Evolutionary conservation across 2,329 filamentous ascomycete species (phyloP), one percentile per base, ranked within the genome.

Genomic region (Stromatinia cepivora): DNA sequence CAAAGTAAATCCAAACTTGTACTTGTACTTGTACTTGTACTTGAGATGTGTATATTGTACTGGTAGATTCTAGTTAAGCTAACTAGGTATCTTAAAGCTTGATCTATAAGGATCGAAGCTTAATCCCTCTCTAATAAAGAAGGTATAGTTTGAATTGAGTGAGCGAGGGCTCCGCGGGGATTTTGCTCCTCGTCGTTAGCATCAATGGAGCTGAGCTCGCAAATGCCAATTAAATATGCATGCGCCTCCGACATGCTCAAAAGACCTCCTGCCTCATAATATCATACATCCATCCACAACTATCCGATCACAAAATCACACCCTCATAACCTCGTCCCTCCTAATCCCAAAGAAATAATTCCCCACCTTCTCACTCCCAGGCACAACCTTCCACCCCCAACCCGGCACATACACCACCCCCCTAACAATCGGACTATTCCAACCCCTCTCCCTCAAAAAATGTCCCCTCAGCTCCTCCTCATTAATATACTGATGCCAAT

Each of bases 401-500:
- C 92, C 93, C 0, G 95, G 95, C 67, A 98, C 85, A 82, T 97
- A 99, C 61, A 97, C 84, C 11, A 97, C 92, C 0, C 95, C 95
- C 84, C 92, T 89, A 72, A 90, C 85, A 76, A 82, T 82, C 52
- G 84, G 84, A 74, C 77, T 83, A 79, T 83, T 85, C 90, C 90
- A 94, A 1, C 81, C 84, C 71, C 81, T 79, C 73, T 82, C 82
- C 69, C 79, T 80, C 67, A 82, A 79, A 73, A 90, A 86, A 78
- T 86, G 84, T 1, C 79, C 81, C 74, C 85, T 82, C 77, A 97
- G 79, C 84, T 98, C 94, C 20, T 87, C 83, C 72, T 92, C 91
- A 78, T 97, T 95, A 74, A 99, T 90, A 81, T 98, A 99, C 82
- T 98, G 97, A 72, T 85, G 85, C 95, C 95, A 99, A 79, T 97